Base-by-base conservation (phyloP, 495 filamentous ascomycete species). In the Talaromyces adpressus region DNA sequence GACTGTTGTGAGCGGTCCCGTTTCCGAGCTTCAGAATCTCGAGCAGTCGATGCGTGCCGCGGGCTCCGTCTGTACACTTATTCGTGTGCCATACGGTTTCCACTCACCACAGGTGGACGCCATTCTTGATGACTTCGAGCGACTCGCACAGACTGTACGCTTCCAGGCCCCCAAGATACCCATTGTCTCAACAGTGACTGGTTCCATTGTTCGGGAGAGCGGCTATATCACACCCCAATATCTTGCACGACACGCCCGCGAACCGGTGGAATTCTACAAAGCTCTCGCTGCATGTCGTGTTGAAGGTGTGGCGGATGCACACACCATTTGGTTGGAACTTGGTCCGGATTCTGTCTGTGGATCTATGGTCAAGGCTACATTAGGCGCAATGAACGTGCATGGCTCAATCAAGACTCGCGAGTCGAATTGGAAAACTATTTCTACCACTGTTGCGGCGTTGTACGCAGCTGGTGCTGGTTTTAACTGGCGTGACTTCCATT, bases 141-240 rank as follows among this genome's bases (percentile, higher is more conserved):
- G 69, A 22, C 79, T 81, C 6, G 68, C 70, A 30, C 59, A 70
- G 0, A 74, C 79, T 1, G 80, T 93, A 20, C 76, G 64, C 20
- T 92, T 90, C 74, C 71, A 82, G 14, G 84, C 85, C 68, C 75
- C 81, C 18, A 85, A 80, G n/a, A 85, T 96, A 66, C 85, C 90
- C 2, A 77, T 91, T 39, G 86, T 91, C 41, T 93, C 88, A 11
- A 84, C 90, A 58, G 78, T 92, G 0, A 75, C 86, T 5, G 83
- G 84, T n/a, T n/a, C 64, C 2, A 81, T 94, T 64, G 90, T 89
- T 45, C 84, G 86, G 70, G 82, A 91, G 64, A 73, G 93, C 8
- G 93, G 86, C 70, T 73, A 85, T 56, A 78, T 86, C 63, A 75
- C 72, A 8, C 69, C 77, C 9, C 65, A 69, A 29, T 95, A 95